phyloP scores from a whole-genome alignment of 352 stramenopile species.

The Pythium insidiosum region DNA sequence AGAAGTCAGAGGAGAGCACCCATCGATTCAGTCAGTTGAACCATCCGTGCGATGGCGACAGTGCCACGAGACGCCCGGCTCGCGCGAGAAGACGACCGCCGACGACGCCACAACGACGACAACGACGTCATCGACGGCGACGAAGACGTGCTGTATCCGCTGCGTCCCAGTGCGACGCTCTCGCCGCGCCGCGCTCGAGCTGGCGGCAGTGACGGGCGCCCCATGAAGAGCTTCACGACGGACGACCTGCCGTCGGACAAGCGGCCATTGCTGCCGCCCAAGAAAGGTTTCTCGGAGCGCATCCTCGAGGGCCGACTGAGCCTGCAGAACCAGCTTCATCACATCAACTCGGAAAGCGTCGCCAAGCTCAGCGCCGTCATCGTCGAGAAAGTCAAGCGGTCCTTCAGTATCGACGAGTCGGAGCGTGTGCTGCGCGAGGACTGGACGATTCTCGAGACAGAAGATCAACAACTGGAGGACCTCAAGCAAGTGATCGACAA shows the following conservation, averaged over 20 bases:
- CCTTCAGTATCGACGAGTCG: conserved; percentile 62
- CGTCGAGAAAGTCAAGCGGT: conserved; percentile 58
- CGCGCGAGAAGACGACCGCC: conserved; percentile 7
- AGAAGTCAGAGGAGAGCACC: no score
- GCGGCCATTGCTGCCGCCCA: conserved; percentile 38
- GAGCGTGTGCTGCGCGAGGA: conserved; percentile 58
- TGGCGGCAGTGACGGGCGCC: conserved; percentile 12
- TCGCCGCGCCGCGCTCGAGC: no score
- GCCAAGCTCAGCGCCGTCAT: conserved; percentile 31
- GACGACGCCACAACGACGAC: conserved; percentile 15
- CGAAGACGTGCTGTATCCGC: conserved; percentile 14
- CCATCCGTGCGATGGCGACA: conserved; percentile 20
- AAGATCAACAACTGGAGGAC: conserved; percentile 58
- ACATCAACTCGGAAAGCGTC: conserved; percentile 46
- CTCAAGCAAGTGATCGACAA: conserved; percentile 55
- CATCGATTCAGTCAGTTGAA: no score
- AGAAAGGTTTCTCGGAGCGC: conserved; percentile 11
- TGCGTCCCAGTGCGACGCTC: conserved; percentile 30
- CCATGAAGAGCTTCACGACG: conserved; percentile 66
- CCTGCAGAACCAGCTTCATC: conserved; percentile 51
- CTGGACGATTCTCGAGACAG: conserved; percentile 75
- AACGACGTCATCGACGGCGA: no score
- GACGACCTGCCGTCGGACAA: conserved; percentile 51
- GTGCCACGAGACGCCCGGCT: conserved; percentile 18
- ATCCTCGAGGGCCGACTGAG: conserved; percentile 22